phyloP scores from a whole-genome alignment of 2,329 filamentous ascomycete species.

The Zasmidium cellare region DNA sequence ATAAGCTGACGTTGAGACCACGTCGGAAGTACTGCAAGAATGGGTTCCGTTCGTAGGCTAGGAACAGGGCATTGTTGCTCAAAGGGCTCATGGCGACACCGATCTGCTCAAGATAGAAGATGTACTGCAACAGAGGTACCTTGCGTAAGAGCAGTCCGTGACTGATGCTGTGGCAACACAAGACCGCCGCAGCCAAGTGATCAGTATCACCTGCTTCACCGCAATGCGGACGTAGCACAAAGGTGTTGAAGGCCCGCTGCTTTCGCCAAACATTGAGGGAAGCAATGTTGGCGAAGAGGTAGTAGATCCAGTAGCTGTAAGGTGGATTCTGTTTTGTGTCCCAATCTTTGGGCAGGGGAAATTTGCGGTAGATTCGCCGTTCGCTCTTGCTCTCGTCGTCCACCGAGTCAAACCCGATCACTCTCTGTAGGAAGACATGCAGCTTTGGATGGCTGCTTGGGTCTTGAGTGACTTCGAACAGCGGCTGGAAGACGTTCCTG shows the following conservation, averaged over 20 bases:
- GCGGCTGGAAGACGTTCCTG: slow-evolving; percentile 84
- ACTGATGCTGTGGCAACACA: slow-evolving; percentile 96
- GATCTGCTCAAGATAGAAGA: slow-evolving; percentile 97
- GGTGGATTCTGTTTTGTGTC: slow-evolving; percentile 91
- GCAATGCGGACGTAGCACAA: slow-evolving; percentile 88
- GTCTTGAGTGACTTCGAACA: slow-evolving; percentile 91
- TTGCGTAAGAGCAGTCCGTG: slow-evolving; percentile 91
- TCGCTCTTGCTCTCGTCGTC: slow-evolving; percentile 98
- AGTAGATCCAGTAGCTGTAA: slow-evolving; percentile 99
- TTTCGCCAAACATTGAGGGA: slow-evolving; percentile 92
- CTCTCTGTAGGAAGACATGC: slow-evolving; percentile 89
- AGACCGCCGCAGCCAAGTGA: slow-evolving; percentile 84
- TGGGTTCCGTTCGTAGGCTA: slow-evolving; percentile 95
- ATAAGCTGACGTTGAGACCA: slow-evolving; percentile 91
- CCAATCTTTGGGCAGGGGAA: slow-evolving; percentile 87
- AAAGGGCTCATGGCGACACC: slow-evolving; percentile 99
- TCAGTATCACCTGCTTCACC: slow-evolving; percentile 97
- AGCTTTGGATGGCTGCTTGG: slow-evolving; percentile 86
- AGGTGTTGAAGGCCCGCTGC: slow-evolving; percentile 91
- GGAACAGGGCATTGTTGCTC: slow-evolving; percentile 94
- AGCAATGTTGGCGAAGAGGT: slow-evolving; percentile 89
- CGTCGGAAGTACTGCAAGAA: slow-evolving; percentile 95
- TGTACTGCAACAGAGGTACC: slow-evolving; percentile 90
- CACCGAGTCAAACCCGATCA: slow-evolving; percentile 96
- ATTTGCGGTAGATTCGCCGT: slow-evolving; percentile 91